Base-by-base conservation (phyloP, 306 rosid species). In the Dryas drummondii region DNA sequence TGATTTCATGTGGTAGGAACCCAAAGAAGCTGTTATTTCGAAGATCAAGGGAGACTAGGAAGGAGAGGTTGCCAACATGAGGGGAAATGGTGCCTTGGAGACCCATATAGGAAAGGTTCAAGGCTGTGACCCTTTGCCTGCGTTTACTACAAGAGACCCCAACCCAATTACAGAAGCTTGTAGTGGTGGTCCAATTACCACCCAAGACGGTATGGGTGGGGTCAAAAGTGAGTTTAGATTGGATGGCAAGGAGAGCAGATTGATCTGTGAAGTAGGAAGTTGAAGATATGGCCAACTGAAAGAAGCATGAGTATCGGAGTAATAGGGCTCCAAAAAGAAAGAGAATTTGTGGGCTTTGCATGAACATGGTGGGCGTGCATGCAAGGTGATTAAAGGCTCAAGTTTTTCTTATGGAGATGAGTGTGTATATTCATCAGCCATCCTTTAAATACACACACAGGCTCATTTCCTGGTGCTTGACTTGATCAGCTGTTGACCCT, bases 21-120 rank as follows among this genome's bases (percentile, higher is more conserved):
- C 79, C 79, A 5, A 4, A 2, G 9, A 74, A 74, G 49, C 17
- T 62, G 61, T 74, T 74, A 0, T n/a, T 2, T 37, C 2, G 49
- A 17, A 78, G 75, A 44, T 49, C 45, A 9, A 71, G 9, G 3
- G 13, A 13, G 10, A n/a, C 22, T 1, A 78, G 61, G 10, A 78
- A 78, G 47, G 82, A 78, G 9, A 78, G 59, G 40, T 47, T 78
- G 46, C 66, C 66, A 60, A 60, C 12, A 9, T 60, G 37, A 4
- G 66, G 66, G 5, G 66, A 27, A 1, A 60, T 60, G 66, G 66
- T 60, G 62, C 62, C 62, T 57, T 57, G 14, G 6, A 57, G 62
- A 22, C 40, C 40, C 40, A 57, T 9, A 9, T 7, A 19, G 6
- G 62, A 4, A 0, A 57, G 14, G 2, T 4, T 0, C 62, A 57